These are phyloP conservation scores for Xylariaceae sp. DNA, from an alignment of 2,329 filamentous ascomycete genomes.

Conservation along the genomic window DNA sequence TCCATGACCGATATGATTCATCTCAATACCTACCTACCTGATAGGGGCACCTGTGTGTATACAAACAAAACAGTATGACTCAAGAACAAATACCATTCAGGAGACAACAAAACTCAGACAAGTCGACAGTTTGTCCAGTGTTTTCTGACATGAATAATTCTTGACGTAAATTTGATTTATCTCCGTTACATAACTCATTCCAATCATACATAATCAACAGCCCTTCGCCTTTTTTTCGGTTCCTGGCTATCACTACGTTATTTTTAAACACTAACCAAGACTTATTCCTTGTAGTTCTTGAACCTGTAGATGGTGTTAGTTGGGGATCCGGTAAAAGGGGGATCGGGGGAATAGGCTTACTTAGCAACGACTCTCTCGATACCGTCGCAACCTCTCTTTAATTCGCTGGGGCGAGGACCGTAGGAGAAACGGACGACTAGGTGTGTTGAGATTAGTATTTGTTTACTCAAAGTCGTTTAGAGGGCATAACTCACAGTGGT, in stretches of 20 bases:
- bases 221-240: neutral
- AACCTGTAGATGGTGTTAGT: constrained; percentile 21
- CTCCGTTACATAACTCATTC: no score
- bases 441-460: constrained; percentile 1
- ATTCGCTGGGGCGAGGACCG: constrained; percentile 72
- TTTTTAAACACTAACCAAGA: neutral
- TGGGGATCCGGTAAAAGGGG: neutral
- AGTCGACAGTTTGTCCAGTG: no score
- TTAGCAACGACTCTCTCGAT: constrained; percentile 77
- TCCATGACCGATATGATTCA: no score
- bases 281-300: constrained; percentile 25
- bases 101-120: no score
- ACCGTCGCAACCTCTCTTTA: constrained; percentile 74
- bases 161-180: no score
- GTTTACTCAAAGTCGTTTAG: neutral
- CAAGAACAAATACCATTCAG: no score
- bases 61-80: no score
- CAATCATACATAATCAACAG: neutral
- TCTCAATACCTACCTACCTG: no score
- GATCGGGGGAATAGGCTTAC: constrained; percentile 38
- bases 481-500: constrained; percentile 55
- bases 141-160: no score
- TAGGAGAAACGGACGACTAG: constrained; percentile 74
- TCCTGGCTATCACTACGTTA: neutral
- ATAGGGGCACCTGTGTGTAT: no score